phyloP scores from a whole-genome alignment of 371 early-diverging fungal genomes.

The Mortierella sp. region DNA sequence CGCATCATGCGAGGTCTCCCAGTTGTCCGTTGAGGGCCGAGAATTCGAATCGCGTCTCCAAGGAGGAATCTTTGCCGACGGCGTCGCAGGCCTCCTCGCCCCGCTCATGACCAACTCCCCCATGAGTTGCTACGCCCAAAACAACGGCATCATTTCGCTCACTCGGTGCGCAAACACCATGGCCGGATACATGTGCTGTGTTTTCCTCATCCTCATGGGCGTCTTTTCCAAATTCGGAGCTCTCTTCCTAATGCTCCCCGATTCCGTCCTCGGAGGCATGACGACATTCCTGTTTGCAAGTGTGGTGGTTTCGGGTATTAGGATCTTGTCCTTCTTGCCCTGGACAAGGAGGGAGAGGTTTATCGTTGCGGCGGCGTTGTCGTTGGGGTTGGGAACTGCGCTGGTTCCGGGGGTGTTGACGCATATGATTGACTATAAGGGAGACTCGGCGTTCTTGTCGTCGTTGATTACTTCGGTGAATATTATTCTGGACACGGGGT shows the following conservation, averaged over 20 bases:
- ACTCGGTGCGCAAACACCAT: conserved; percentile 74
- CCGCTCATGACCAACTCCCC: conserved; percentile 72
- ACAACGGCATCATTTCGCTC: conserved; percentile 74
- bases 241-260: conserved; percentile 69
- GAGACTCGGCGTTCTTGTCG: conserved; percentile 61
- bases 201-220: conserved; percentile 70
- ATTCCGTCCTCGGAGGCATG: conserved; percentile 69
- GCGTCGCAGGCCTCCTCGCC: conserved; percentile 67
- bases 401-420: conserved; percentile 70
- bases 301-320: conserved; percentile 74
- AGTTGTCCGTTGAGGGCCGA: conserved; percentile 73
- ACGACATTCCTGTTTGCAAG: conserved; percentile 73
- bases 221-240: conserved; percentile 76
- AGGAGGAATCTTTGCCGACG: conserved; percentile 77
- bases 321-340: conserved; percentile 70
- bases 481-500: conserved; percentile 70
- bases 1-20: conserved; percentile 75
- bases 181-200: conserved; percentile 73
- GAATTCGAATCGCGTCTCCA: conserved; percentile 71
- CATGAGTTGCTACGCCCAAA: conserved; percentile 74
- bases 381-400: conserved; percentile 69
- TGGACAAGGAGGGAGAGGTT: conserved; percentile 77
- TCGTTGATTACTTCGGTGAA: conserved; percentile 70
- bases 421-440: conserved; percentile 68
- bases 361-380: conserved; percentile 52